Base-by-base conservation (phyloP, 805 yeast species). In the Candida nitratophila region DNA sequence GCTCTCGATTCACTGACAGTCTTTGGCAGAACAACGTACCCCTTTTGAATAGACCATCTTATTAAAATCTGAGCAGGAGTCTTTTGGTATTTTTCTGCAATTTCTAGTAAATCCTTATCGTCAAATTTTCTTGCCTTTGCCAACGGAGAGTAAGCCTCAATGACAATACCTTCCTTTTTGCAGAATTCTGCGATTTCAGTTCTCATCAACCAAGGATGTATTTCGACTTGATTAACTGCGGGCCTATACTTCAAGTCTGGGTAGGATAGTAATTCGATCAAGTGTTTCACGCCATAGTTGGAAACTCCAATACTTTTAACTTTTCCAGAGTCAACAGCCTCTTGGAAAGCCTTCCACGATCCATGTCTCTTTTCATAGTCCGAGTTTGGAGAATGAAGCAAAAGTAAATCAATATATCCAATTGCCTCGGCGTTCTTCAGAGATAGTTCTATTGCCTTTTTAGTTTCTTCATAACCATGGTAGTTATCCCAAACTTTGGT, bases 11-110 rank as follows among this genome's bases (percentile, higher is more conserved):
- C 51, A 8, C 50, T 52, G 27, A 46, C 57, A 56, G 61, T 66
- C 66, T 60, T 70, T 58, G 63, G 64, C 16, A 61, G 47, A 3
- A 50, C 50, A 32, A 83, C 68, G 49, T 73, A 75, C 2, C 87
- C 88, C 52, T 80, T 78, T 47, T 74, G 73, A 39, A 76, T 65
- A 1, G 84, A 76, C 91, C 91, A 85, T 49, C 80, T 74, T 42
- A 83, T 66, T 48, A 84, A 63, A 20, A 83, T 71, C 52, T 83
- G 86, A 11, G 79, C 81, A 17, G 76, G 68, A 10, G 78, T 55
- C 34, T 70, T 67, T 2, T 65, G 64, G 46, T 71, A 74, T 51
- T 76, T 76, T 39, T 66, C 55, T 44, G 79, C 76, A 46, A 83
- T 65, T 21, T 55, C 63, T 8, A 61, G 36, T 16, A 77, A 39